Percentiles rank a stretch among this genome's conserved stretches.
Conservation (phyloP, 805 yeast genomes). For the Candida montana region DNA sequence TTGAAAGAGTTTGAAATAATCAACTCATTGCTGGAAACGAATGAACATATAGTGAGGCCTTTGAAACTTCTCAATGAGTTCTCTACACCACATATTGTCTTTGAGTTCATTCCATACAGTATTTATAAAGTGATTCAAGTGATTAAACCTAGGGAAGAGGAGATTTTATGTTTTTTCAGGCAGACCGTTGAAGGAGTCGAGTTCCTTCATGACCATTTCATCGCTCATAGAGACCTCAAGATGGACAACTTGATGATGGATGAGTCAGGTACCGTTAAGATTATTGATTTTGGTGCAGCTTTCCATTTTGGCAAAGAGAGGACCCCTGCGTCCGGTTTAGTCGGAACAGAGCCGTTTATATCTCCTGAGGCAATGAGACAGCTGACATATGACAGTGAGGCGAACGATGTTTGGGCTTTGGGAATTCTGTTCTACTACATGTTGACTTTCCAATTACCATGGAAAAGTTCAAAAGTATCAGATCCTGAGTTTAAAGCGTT, state of each 20-base stretch:
- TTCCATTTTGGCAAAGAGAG: slow-evolving; percentile 52
- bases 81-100: slow-evolving; percentile 56
- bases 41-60: slow-evolving; percentile 71
- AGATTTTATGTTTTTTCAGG: slow-evolving; percentile 71
- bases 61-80: slow-evolving; percentile 65
- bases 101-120: slow-evolving; percentile 88
- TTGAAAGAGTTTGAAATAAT: slow-evolving; percentile 75
- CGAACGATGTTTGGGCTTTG: slow-evolving; percentile 85
- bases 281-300: slow-evolving; percentile 92
- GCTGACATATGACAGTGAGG: slow-evolving; percentile 66
- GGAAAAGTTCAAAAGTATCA: slow-evolving; percentile 38
- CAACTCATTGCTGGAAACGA: slow-evolving; percentile 48
- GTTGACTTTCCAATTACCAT: slow-evolving; percentile 45
- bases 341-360: slow-evolving; percentile 89
- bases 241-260: slow-evolving; percentile 87
- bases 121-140: slow-evolving; percentile 85
- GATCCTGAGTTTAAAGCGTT: slow-evolving; percentile 24
- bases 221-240: slow-evolving; percentile 90
- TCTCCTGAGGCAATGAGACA: slow-evolving; percentile 82
- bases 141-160: slow-evolving; percentile 59
- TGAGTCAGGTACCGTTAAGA: slow-evolving; percentile 64
- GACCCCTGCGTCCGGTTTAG: slow-evolving; percentile 69
- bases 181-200: slow-evolving; percentile 72
- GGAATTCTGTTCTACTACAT: slow-evolving; percentile 84
- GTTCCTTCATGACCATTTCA: slow-evolving; percentile 67